A percentile compares a stretch with the other conserved stretches of the same genome.
Evolutionary conservation across 176 grass and related monocot species (phyloP).

Genomic region (Phoenix dactylifera): DNA sequence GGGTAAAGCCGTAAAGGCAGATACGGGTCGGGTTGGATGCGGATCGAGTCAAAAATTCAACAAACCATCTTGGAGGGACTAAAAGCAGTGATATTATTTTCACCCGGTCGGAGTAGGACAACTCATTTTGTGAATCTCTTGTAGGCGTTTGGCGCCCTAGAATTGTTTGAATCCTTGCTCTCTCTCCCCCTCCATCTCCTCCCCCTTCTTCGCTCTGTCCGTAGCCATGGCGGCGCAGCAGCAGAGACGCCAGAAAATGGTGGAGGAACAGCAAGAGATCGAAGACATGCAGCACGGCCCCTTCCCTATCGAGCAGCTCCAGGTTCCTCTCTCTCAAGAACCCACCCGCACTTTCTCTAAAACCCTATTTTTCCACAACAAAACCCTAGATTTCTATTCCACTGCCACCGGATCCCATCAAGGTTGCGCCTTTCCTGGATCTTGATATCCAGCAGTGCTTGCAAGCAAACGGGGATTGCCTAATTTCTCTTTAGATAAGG

Average conservation of each 20-base stretch:
- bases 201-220: too few relatives aligned
- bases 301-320: conserved; percentile 74
- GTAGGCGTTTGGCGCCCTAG: conserved; percentile 13
- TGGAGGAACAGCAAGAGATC: conserved; percentile 32
- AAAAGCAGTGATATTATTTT: too few relatives aligned
- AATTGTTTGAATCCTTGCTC: conserved; percentile 12
- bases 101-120: too few relatives aligned
- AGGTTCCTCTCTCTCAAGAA: conserved; percentile 21
- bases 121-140: not conserved
- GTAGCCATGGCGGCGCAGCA: conserved; percentile 44
- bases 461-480: too few relatives aligned
- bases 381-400: not conserved
- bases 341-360: too few relatives aligned
- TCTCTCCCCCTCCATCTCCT: not conserved
- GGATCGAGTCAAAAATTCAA: too few relatives aligned
- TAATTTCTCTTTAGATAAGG: too few relatives aligned
- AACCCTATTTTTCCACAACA: too few relatives aligned
- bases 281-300: conserved; percentile 73
- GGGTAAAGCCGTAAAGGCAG: too few relatives aligned
- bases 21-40: too few relatives aligned
- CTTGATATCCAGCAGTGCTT: too few relatives aligned
- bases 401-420: not conserved
- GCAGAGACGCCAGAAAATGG: conserved; percentile 35
- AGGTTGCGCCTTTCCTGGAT: not conserved
- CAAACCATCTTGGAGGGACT: too few relatives aligned